Conservation (phyloP, 352 stramenopile species). For the Halophytophthora batemanensis region DNA sequence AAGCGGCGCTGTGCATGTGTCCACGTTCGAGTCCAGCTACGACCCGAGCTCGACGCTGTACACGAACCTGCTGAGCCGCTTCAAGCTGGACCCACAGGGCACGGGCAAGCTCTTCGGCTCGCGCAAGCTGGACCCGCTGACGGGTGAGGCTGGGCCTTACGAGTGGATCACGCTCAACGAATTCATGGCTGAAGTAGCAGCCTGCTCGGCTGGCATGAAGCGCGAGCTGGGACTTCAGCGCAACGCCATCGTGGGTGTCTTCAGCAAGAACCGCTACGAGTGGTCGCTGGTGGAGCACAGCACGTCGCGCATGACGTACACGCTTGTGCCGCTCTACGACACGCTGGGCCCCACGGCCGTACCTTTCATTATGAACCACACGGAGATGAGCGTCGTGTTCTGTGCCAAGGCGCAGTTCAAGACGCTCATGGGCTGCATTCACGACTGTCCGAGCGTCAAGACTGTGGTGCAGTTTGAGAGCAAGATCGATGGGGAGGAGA, state of each 20-base stretch:
- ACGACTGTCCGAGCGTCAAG: slow-evolving; percentile 35
- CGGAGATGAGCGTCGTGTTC: slow-evolving; percentile 54
- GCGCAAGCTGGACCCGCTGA: slow-evolving; percentile 37
- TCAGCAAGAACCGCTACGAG: slow-evolving; percentile 71
- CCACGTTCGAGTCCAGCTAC: slow-evolving; percentile 19
- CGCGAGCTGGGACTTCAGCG: slow-evolving; percentile 30
- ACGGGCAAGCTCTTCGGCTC: slow-evolving; percentile 55
- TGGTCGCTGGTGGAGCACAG: slow-evolving; percentile 66
- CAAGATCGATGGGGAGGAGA: slow-evolving; percentile 26
- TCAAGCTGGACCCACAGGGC: slow-evolving; percentile 42
- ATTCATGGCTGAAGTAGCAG: slow-evolving; percentile 47
- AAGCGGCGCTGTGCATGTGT: slow-evolving; percentile 26
- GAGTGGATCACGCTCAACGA: slow-evolving; percentile 62
- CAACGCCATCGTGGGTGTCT: slow-evolving; percentile 58
- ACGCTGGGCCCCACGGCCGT: slow-evolving; percentile 53
- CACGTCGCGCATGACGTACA: slow-evolving; percentile 65
- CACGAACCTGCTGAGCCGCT: slow-evolving; percentile 38
- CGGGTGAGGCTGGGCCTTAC: slow-evolving; percentile 34
- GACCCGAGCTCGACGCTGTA: slow-evolving; percentile 47
- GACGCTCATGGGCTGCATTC: slow-evolving; percentile 30
- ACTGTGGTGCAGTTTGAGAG: slow-evolving; percentile 47
- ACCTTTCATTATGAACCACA: slow-evolving; percentile 63
- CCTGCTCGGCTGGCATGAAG: slow-evolving; percentile 38
- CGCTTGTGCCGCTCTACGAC: slow-evolving; percentile 76
- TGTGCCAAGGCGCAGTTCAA: slow-evolving; percentile 39